phyloP scores from a whole-genome alignment of 768 basidiomycete genomes.

The Mycena epipterygia region DNA sequence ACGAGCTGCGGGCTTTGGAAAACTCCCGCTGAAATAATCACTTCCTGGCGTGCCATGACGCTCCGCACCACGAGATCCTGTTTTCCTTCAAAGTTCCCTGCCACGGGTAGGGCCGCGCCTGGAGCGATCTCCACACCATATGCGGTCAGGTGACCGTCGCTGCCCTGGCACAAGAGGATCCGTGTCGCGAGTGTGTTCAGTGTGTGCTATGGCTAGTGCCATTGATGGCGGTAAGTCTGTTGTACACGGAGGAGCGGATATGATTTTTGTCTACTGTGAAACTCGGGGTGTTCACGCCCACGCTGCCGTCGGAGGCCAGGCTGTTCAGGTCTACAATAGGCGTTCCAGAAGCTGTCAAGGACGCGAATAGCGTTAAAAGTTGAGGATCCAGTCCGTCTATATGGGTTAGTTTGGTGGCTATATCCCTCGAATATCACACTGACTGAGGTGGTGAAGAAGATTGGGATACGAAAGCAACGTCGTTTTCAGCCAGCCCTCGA shows the following conservation, averaged over 20 bases:
- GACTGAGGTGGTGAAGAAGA: slow-evolving; percentile 39
- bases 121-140: slow-evolving; percentile 37
- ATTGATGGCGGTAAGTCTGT: slow-evolving; percentile 25
- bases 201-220: slow-evolving; percentile 11
- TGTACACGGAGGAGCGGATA: slow-evolving; percentile 33
- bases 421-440: neutral
- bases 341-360: neutral
- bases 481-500: slow-evolving; percentile 47
- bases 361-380: slow-evolving; percentile 23
- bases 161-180: slow-evolving; percentile 32
- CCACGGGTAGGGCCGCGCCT: slow-evolving; percentile 33
- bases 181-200: slow-evolving; percentile 30
- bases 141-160: slow-evolving; percentile 25
- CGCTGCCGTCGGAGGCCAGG: slow-evolving; percentile 14
- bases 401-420: neutral
- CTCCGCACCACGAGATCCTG: slow-evolving; percentile 10
- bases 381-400: slow-evolving; percentile 41
- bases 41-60: slow-evolving; percentile 37
- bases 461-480: slow-evolving; percentile 42
- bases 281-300: slow-evolving; percentile 40
- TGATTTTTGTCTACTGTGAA: slow-evolving; percentile 43
- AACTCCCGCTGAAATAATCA: slow-evolving; percentile 37
- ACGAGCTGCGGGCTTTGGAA: slow-evolving; percentile 40
- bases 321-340: slow-evolving; percentile 35
- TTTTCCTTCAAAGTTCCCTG: slow-evolving; percentile 35